Conservation (phyloP, 2,329 filamentous ascomycete genomes). For the Tolypocladium tundrense region DNA sequence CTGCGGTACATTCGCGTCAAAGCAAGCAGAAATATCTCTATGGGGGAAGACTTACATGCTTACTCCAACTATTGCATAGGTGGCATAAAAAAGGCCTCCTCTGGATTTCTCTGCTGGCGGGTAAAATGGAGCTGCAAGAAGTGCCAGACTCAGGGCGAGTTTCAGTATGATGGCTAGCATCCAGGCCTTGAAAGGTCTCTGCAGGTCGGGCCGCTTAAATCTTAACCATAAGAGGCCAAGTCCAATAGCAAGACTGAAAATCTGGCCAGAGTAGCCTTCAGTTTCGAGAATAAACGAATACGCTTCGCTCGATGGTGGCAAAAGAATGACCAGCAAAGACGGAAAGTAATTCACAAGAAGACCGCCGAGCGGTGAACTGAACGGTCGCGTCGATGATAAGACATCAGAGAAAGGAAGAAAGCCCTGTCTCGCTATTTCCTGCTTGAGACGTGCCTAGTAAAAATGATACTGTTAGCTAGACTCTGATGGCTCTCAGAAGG, state of each 20-base stretch:
- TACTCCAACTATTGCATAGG: constrained; percentile 42
- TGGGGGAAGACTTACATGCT: constrained; percentile 33
- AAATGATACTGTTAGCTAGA: too few relatives aligned
- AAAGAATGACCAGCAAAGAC: constrained; percentile 53
- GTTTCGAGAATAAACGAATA: constrained; percentile 67
- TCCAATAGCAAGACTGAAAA: constrained; percentile 47
- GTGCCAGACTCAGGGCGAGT: constrained; percentile 38
- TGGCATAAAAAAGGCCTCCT: constrained; percentile 40
- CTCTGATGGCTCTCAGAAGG: too few relatives aligned
- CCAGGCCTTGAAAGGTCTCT: constrained; percentile 57
- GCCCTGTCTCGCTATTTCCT: constrained; percentile 62
- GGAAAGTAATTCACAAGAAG: constrained; percentile 60
- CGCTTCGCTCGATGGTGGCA: constrained; percentile 54
- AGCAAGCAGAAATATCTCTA: too few relatives aligned
- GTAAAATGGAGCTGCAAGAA: constrained; percentile 53
- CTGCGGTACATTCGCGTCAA: constrained; percentile 20
- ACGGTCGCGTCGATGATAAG: constrained; percentile 55
- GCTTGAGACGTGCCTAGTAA: constrained; percentile 53
- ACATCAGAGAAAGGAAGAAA: constrained; percentile 54
- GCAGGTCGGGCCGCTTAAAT: constrained; percentile 45
- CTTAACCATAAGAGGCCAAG: constrained; percentile 52
- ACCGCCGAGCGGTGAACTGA: constrained; percentile 56
- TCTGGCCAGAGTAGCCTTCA: constrained; percentile 56
- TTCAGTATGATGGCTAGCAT: constrained; percentile 46
- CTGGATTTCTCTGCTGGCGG: constrained; percentile 38